Evolutionary conservation across 2,329 filamentous ascomycete genomes (phyloP), one percentile per base, ranked within the genome.

Genomic region (Aureobasidium zeae): DNA sequence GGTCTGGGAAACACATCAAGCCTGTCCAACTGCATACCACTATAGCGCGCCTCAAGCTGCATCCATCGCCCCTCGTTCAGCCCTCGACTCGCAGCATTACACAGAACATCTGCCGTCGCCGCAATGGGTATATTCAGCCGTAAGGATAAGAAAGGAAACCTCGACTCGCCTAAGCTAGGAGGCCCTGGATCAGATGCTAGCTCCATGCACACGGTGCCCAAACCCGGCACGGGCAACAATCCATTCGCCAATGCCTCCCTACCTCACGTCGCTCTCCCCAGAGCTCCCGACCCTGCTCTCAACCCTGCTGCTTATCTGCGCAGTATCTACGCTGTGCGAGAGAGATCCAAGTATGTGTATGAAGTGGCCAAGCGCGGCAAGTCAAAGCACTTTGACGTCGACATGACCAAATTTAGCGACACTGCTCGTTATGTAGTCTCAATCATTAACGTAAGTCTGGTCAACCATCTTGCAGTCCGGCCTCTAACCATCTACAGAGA

Each of bases 291-390:
- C 64, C 88, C 89, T 56, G 74, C 81, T 49, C 72, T 89, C 53
- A 86, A 96, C 61, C 88, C 89, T 15, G 86, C 83, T 17, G 88
- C 81, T 49, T 96, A 96, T 64, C 75, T 98, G 56, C 79, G 85
- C 59, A 95, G 87, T 66, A 77, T 96, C 57, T 79, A 86, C 56
- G 79, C 91, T 20, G 86, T 98, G 19, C 76, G 91, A 50, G 86
- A 95, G 56, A 71, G 87, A 50, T 82, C 77, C 58, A 76, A 69
- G 55, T 67, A 89, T 52, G 72, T 94, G 41, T 73, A 85, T 48
- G 76, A 84, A 50, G 88, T 83, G 68, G 86, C 87, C 8, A 72
- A 83, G 56, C 73, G 71, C 52, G 86, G 94, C 57, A 72, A 83
- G 53, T 73, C 94, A 49, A 77, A 76, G 53, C 88, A 95, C 61